These are phyloP conservation scores for Pulveroboletus sp. DNA, from an alignment of 768 basidiomycete species.

Conservation along the genomic window DNA sequence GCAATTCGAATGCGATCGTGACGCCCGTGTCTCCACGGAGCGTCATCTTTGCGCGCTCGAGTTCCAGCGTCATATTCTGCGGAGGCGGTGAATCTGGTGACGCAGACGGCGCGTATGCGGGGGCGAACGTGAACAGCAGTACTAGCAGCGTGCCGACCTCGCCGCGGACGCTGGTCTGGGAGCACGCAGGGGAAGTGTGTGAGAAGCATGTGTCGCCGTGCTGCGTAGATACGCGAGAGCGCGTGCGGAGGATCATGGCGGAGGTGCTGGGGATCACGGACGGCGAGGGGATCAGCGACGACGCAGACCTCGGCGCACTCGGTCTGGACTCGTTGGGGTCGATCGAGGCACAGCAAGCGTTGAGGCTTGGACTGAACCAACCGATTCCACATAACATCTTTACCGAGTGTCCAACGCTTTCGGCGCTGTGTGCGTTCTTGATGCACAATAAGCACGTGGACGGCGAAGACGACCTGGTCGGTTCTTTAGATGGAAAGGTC, in stretches of 20 bases:
- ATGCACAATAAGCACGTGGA: neutral
- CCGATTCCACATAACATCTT: constrained; percentile 46
- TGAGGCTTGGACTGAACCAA: constrained; percentile 39
- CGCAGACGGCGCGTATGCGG: neutral
- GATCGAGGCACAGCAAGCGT: constrained; percentile 52
- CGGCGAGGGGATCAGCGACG: constrained; percentile 37
- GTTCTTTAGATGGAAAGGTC: too few relatives aligned
- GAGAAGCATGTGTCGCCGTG: neutral
- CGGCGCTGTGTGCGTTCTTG: constrained; percentile 15
- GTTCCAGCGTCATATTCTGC: constrained; percentile 17
- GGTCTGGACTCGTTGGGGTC: constrained; percentile 64
- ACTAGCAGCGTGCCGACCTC: constrained; percentile 26
- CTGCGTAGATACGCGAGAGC: neutral
- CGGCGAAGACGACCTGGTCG: neutral
- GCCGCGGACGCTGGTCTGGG: constrained; percentile 39
- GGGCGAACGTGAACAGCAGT: constrained; percentile 8
- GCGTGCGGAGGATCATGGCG: constrained; percentile 40
- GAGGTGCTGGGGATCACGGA: constrained; percentile 37
- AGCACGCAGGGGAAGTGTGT: constrained; percentile 10
- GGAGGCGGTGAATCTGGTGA: constrained; percentile 27
- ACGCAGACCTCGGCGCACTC: constrained; percentile 42
- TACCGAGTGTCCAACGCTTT: constrained; percentile 34
- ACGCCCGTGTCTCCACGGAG: constrained; percentile 23
- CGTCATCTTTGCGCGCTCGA: constrained; percentile 28
- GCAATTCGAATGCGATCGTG: constrained; percentile 27